Conservation (phyloP, 257 asterid species). For the Jacaranda mimosifolia region DNA sequence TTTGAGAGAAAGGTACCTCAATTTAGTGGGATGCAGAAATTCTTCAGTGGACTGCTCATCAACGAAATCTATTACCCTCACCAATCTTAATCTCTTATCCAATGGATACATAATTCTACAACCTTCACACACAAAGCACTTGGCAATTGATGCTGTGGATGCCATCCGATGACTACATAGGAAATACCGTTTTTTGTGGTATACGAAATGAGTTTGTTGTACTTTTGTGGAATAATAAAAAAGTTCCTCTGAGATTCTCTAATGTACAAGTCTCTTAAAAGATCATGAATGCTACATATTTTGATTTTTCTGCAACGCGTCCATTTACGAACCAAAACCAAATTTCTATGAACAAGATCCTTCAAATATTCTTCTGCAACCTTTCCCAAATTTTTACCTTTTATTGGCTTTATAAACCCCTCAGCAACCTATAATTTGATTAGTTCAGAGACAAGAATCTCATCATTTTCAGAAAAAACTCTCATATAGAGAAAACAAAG, state of each 20-base stretch:
- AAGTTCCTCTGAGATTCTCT: neutral
- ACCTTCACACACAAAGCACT: neutral
- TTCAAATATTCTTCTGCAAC: neutral
- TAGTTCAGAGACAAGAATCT: neutral
- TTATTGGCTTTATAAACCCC: neutral
- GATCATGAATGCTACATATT: constrained; percentile 23
- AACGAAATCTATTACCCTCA: neutral
- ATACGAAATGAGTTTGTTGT: too few relatives aligned
- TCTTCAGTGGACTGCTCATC: too few relatives aligned
- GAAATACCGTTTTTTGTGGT: neutral
- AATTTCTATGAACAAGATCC: neutral
- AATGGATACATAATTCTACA: neutral
- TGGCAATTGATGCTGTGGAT: neutral
- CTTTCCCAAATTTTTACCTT: neutral
- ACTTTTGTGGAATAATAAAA: neutral
- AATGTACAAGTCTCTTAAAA: constrained; percentile 7
- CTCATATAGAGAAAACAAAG: neutral
- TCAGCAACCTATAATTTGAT: neutral
- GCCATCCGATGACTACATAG: neutral
- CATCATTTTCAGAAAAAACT: neutral
- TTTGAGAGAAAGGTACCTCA: neutral
- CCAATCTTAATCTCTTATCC: neutral
- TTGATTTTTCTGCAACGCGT: neutral
- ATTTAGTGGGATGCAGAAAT: neutral
- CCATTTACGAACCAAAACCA: neutral